Percentiles rank a stretch among this genome's conserved stretches.
phyloP scores from a whole-genome alignment of 805 yeast genomes.

The Ogataea pignaliae region DNA sequence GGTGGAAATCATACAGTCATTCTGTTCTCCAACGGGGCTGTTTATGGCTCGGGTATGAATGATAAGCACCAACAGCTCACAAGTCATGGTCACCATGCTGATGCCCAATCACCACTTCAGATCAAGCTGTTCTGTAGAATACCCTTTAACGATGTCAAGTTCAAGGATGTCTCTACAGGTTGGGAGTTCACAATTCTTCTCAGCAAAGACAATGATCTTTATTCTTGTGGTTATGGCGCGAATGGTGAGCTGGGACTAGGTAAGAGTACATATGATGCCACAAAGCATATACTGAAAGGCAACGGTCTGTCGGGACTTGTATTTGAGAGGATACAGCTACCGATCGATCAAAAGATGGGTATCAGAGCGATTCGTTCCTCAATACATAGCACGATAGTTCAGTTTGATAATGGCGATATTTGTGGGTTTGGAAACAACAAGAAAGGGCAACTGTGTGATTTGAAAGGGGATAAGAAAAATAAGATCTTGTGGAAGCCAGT shows the following conservation, averaged over 20 bases:
- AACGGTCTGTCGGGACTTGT: no score
- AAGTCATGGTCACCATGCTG: slow-evolving; percentile 2
- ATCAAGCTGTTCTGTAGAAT: neutral
- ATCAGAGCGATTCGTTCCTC: slow-evolving; percentile 31
- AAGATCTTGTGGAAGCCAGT: slow-evolving; percentile 25
- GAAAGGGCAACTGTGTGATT: slow-evolving; percentile 48
- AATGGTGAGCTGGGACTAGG: slow-evolving; percentile 75
- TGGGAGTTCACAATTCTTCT: slow-evolving; percentile 72
- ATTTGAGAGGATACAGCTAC: slow-evolving; percentile 1
- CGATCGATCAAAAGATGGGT: slow-evolving; percentile 1
- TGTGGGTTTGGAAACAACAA: slow-evolving; percentile 70
- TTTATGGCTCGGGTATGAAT: slow-evolving; percentile 50
- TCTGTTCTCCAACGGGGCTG: slow-evolving; percentile 46
- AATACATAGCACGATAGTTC: slow-evolving; percentile 41
- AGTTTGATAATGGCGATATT: slow-evolving; percentile 37
- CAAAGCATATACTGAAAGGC: neutral
- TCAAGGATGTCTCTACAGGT: slow-evolving; percentile 61
- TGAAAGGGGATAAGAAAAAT: slow-evolving; percentile 1
- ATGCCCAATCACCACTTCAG: slow-evolving; percentile 3
- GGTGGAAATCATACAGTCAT: slow-evolving; percentile 88
- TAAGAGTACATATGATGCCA: neutral
- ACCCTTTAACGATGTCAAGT: slow-evolving; percentile 14
- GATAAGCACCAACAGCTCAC: slow-evolving; percentile 15
- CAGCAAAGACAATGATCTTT: slow-evolving; percentile 36
- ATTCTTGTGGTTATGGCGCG: slow-evolving; percentile 56